A percentile compares a stretch with the other conserved stretches of the same genome.
Evolutionary conservation across 2,329 filamentous ascomycete genomes (phyloP).

Genomic region (Aspergillus flavus): DNA sequence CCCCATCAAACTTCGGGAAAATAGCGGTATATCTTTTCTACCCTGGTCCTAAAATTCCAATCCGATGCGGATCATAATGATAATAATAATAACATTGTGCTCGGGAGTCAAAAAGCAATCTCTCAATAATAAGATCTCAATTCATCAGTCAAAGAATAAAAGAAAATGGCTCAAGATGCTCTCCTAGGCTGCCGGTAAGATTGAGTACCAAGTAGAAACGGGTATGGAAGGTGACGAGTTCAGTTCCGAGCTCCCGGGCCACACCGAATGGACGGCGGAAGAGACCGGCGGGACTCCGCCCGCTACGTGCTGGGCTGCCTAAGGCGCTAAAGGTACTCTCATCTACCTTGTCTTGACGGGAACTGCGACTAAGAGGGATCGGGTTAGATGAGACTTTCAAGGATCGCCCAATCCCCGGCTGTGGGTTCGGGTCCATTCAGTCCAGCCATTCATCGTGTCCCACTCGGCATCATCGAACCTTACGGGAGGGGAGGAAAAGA

Average conservation of each 20-base stretch:
- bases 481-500: slow-evolving; percentile 2
- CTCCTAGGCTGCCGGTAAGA: neutral
- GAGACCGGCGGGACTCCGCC: slow-evolving; percentile 30
- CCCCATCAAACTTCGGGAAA: neutral
- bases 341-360: neutral
- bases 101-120: neutral
- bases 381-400: slow-evolving; percentile 1
- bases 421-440: neutral
- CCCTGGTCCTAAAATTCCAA: neutral
- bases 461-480: neutral
- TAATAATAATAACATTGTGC: neutral
- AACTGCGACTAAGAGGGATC: neutral
- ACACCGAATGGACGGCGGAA: slow-evolving; percentile 26
- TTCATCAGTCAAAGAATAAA: neutral
- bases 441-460: neutral
- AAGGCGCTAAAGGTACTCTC: neutral
- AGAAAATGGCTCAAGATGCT: neutral
- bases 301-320: slow-evolving; percentile 9
- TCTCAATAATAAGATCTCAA: neutral
- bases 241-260: slow-evolving; percentile 15
- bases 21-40: neutral
- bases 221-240: slow-evolving; percentile 15
- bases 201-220: neutral
- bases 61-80: neutral
- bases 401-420: neutral